phyloP scores from a whole-genome alignment of 257 asterid species.

The Haberlea rhodopensis region DNA sequence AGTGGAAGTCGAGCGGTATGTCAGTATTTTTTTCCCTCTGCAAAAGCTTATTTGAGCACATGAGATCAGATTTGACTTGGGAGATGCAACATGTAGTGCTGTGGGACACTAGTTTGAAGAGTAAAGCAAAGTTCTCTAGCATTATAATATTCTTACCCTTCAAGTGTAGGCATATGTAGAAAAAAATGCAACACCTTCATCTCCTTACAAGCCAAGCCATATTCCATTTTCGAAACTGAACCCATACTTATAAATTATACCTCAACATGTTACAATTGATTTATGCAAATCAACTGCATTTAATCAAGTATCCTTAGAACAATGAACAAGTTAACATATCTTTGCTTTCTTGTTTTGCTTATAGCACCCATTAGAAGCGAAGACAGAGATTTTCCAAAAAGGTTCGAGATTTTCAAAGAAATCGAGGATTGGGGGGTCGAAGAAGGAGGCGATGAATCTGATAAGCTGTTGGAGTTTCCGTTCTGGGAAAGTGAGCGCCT shows the following conservation, averaged over 20 bases:
- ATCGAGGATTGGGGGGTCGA: conserved; percentile 38
- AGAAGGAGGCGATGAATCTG: conserved; percentile 35
- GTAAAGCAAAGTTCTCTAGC: conserved; percentile 73
- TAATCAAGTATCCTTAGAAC: conserved; percentile 27
- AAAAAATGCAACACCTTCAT: conserved; percentile 44
- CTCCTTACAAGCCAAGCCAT: conserved; percentile 84
- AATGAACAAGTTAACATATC: conserved; percentile 47
- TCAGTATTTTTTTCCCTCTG: neutral
- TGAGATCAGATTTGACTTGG: conserved; percentile 37
- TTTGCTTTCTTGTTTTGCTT: conserved; percentile 50
- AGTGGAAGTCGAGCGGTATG: neutral
- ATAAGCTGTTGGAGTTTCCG: conserved; percentile 40
- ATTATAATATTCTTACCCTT: conserved; percentile 61
- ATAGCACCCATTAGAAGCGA: conserved; percentile 31
- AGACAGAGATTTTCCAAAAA: conserved; percentile 30
- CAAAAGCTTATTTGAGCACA: neutral
- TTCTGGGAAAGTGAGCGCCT: conserved; percentile 31
- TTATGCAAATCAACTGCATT: conserved; percentile 37
- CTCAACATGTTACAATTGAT: conserved; percentile 31
- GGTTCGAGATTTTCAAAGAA: conserved; percentile 25
- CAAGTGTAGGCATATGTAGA: conserved; percentile 58
- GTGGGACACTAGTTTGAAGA: conserved; percentile 56
- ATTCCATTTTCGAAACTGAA: conserved; percentile 36
- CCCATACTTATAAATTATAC: conserved; percentile 50
- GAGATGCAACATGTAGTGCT: conserved; percentile 22